Percentiles rank a stretch among this genome's conserved stretches.
Conservation (phyloP, 139 green algal species). For the Picochlorum sp. region DNA sequence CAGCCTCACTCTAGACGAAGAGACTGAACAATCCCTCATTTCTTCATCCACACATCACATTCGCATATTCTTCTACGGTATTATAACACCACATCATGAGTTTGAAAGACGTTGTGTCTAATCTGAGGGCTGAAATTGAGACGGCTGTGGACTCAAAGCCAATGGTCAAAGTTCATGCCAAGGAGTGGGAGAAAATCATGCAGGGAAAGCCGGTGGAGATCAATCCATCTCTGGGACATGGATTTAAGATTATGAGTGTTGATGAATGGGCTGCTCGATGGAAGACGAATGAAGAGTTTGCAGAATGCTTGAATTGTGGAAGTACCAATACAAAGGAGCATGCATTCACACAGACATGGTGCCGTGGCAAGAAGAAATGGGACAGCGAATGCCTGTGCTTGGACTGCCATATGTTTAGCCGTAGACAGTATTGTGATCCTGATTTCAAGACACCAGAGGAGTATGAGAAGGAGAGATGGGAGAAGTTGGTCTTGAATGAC, state of each 20-base stretch:
- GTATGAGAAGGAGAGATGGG: slow-evolving; percentile 67
- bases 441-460: slow-evolving; percentile 88
- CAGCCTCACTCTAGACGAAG: too few species aligned
- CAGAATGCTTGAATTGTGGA: slow-evolving; percentile 62
- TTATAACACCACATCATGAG: slow-evolving; percentile 14
- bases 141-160: slow-evolving; percentile 26
- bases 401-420: slow-evolving; percentile 78
- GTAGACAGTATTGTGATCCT: slow-evolving; percentile 73
- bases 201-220: slow-evolving; percentile 83
- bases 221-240: slow-evolving; percentile 77
- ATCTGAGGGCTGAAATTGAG: slow-evolving; percentile 40
- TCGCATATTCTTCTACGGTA: too few species aligned
- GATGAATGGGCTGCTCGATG: slow-evolving; percentile 77
- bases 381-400: slow-evolving; percentile 81
- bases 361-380: slow-evolving; percentile 75
- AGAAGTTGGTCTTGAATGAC: slow-evolving; percentile 9
- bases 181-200: slow-evolving; percentile 69
- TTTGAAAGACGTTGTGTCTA: slow-evolving; percentile 25
- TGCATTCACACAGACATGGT: slow-evolving; percentile 76
- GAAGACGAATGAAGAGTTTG: slow-evolving; percentile 79
- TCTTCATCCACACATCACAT: too few species aligned
- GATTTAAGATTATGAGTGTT: slow-evolving; percentile 82
- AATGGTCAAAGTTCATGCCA: slow-evolving; percentile 40
- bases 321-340: slow-evolving; percentile 68
- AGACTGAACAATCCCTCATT: too few species aligned